Evolutionary conservation across 23 red algal genomes (phyloP).

Genomic region (Gracilaria gracilis): DNA sequence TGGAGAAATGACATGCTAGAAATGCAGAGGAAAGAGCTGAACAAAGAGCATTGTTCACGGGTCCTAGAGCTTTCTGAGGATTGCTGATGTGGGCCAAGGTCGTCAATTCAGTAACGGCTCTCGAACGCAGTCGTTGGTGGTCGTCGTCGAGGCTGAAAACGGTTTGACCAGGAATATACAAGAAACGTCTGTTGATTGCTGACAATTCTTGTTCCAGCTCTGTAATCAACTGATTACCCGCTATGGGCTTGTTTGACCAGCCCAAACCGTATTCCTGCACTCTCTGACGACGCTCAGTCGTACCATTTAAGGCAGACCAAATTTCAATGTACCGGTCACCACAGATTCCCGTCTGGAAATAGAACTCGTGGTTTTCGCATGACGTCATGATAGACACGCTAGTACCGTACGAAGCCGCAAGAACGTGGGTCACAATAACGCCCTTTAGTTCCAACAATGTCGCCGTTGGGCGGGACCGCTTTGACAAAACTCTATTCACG

Average conservation of each 20-base stretch:
- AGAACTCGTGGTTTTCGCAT: conserved; percentile 4
- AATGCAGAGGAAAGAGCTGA: too few relatives aligned
- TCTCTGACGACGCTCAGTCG: neutral
- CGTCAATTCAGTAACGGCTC: neutral
- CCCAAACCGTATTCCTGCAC: neutral
- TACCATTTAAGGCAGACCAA: neutral
- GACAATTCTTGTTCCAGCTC: conserved; percentile 19
- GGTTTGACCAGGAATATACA: conserved; percentile 1
- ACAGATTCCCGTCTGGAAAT: conserved; percentile 5
- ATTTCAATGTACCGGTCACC: neutral
- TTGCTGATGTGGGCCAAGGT: conserved; percentile 6
- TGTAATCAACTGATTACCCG: conserved; percentile 15
- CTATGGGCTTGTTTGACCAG: neutral
- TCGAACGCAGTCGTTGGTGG: neutral
- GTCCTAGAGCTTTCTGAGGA: conserved; percentile 14
- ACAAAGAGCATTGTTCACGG: too few relatives aligned
- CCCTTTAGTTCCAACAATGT: neutral
- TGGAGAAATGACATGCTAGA: too few relatives aligned
- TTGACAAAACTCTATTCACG: conserved; percentile 14
- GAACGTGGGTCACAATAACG: too few relatives aligned
- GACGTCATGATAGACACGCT: neutral
- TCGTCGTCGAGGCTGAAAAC: too few relatives aligned
- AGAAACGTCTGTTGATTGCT: neutral
- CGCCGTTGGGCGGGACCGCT: neutral
- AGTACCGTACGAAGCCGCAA: neutral